A percentile compares a stretch with the other conserved stretches of the same genome.
These are phyloP conservation scores for Neurospora discreta DNA, from an alignment of 495 filamentous ascomycete genomes.

Conservation along the genomic window DNA sequence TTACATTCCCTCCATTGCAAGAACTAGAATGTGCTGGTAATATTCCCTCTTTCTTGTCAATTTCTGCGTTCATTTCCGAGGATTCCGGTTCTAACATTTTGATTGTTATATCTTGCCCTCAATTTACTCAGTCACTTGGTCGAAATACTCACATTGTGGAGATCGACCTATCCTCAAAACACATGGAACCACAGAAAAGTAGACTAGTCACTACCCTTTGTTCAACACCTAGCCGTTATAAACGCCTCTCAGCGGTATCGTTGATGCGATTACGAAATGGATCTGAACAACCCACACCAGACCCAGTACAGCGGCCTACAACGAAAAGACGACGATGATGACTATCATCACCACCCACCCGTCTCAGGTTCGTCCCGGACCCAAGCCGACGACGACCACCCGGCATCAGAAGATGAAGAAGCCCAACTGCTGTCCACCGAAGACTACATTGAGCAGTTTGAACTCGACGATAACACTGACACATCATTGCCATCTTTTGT, in stretches of 20 bases:
- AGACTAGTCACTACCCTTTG: background rate
- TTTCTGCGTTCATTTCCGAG: background rate
- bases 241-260: no score
- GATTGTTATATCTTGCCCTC: background rate
- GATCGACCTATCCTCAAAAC: background rate
- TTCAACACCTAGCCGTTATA: background rate
- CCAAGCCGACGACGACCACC: background rate
- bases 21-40: background rate
- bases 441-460: conserved; percentile 11
- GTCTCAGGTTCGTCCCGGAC: background rate
- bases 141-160: background rate
- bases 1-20: background rate
- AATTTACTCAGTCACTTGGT: background rate
- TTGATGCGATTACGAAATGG: background rate
- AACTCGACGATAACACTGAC: conserved; percentile 9
- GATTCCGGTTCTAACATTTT: background rate
- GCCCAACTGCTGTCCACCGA: conserved; percentile 12
- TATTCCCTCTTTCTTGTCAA: background rate
- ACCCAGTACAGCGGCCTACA: background rate
- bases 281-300: background rate
- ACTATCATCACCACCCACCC: background rate
- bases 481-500: background rate
- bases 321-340: background rate
- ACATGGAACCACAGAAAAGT: background rate
- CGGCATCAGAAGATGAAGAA: conserved; percentile 8